Evolutionary conservation across 306 rosid species (phyloP), one percentile per base, ranked within the genome.

Genomic region (Quercus glauca): DNA sequence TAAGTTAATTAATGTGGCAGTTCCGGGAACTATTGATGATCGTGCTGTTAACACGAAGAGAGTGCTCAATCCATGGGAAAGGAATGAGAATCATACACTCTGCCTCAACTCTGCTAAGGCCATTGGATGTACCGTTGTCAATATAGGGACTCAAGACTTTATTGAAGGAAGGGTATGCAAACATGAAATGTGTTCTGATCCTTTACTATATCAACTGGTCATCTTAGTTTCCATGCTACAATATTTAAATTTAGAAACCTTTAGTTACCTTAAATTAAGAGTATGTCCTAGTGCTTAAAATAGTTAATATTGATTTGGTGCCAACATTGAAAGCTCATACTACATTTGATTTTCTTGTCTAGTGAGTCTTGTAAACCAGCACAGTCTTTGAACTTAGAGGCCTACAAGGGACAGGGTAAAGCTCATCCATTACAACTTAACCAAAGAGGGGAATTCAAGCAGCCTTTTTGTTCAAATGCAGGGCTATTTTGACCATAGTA

Each of bases 41-140:
- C 91, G 99, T 1, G 96, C 99, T 4, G 89, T 95, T 81, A 95
- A 95, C 72, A 95, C 93, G 1, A 95, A 95, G 85, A 83, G 91
- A 83, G 79, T 88, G 55, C 98, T 95, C 69, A 95, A 95, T 74
- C 99, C 99, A 13, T 95, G 99, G 99, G 99, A 95, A 86, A 93
- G 99, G 79, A 95, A 93, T 79, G 98, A 93, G 84, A 95, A 95
- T 59, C 99, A 95, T 82, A 95, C 99, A 20, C 94, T 95, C 31
- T 95, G 99, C 74, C 97, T 95, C 85, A 95, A 95, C 86, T 95
- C 99, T 82, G 98, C 99, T 37, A 95, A 95, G 87, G 99, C 99
- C 73, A 93, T 95, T 83, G 99, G 99, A 74, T 95, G 99, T 61
- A 95, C 99, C 1, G 99, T 95, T 0, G 98, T 95, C 77, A 95